A percentile compares a stretch with the other conserved stretches of the same genome.
These are phyloP conservation scores for Apodospora peruviana DNA, from an alignment of 495 filamentous ascomycete species.

Conservation along the genomic window DNA sequence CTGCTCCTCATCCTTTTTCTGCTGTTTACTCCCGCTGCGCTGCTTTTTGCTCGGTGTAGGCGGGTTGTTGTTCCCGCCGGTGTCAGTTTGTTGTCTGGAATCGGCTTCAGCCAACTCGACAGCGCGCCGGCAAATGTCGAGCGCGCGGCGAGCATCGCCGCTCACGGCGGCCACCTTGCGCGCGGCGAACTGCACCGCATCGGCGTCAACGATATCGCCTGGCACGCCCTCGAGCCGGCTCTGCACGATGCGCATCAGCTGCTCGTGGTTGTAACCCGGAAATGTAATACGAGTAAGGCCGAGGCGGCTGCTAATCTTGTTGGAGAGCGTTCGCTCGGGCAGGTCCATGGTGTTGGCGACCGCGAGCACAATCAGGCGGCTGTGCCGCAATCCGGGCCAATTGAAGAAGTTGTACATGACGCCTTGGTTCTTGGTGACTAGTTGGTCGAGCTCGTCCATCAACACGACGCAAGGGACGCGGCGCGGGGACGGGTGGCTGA, in stretches of 20 bases:
- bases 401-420: conserved; percentile 99
- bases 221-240: conserved; percentile 82
- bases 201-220: conserved; percentile 83
- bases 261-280: conserved; percentile 92
- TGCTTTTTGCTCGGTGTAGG: conserved; percentile 36
- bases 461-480: conserved; percentile 93
- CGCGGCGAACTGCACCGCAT: conserved; percentile 93
- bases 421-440: conserved; percentile 93
- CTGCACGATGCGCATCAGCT: conserved; percentile 95
- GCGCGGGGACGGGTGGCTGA: conserved; percentile 81
- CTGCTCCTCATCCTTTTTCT: background rate
- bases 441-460: conserved; percentile 98
- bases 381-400: conserved; percentile 92
- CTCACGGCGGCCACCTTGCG: conserved; percentile 95
- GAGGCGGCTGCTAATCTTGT: conserved; percentile 93
- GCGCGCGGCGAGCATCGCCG: conserved; percentile 84
- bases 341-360: conserved; percentile 99
- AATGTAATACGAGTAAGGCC: conserved; percentile 92
- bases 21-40: conserved; percentile 9
- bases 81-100: conserved; percentile 11
- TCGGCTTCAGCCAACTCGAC: conserved; percentile 92
- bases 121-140: conserved; percentile 93
- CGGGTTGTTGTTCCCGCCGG: conserved; percentile 21
- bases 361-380: conserved; percentile 87
- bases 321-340: conserved; percentile 91